Evolutionary conservation across 106 monocot genomes (phyloP), one percentile per base, ranked within the genome.

Genomic region (Apostasia ramifera): DNA sequence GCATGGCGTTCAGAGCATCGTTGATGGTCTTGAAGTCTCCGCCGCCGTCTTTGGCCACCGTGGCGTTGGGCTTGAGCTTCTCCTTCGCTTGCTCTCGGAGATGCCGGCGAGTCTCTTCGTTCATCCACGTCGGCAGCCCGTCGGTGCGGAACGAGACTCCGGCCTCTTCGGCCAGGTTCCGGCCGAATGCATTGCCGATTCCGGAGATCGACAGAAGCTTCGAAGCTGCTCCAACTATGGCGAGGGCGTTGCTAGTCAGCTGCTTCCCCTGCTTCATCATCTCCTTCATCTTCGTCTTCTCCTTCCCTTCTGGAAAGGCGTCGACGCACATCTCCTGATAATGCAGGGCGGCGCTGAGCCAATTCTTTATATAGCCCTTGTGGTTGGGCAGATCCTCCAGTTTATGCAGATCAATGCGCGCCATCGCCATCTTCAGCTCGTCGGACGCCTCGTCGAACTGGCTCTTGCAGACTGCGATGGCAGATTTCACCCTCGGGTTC

Each of bases 271-370:
- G 8, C 26, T 77, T 82, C 83, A 95, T 76, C 8, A 61, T 81
- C 1, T 73, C 61, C 44, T 82, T 66, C 88, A 95, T 91, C 68
- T 86, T 88, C 4, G 72, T 66, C 91, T 76, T 88, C 50, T 78
- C 38, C 3, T 91, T 80, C 1, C 88, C 91, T 1, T 86, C 81
- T 0, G 94, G 88, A 69, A 95, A 95, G 0, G 85, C 91, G 10
- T 91, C 94, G 12, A 91, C 73, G 82, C 94, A 95, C 6, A 88
- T 95, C 70, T 87, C 79, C 63, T 88, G 88, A 71, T 95, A 84
- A 9, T 88, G 73, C 53, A 84, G 61, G 4, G 91, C 86, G 8
- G 91, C 91, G 66, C 88, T 88, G 44, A 95, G 83, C 94, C 94
- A 95, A 46, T 77, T 81, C 68, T 70, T 80, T 1, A 95, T 57